Evolutionary conservation across 305 asterid genomes (phyloP), one percentile per base, ranked within the genome.

Genomic region (Fraxinus latifolia): DNA sequence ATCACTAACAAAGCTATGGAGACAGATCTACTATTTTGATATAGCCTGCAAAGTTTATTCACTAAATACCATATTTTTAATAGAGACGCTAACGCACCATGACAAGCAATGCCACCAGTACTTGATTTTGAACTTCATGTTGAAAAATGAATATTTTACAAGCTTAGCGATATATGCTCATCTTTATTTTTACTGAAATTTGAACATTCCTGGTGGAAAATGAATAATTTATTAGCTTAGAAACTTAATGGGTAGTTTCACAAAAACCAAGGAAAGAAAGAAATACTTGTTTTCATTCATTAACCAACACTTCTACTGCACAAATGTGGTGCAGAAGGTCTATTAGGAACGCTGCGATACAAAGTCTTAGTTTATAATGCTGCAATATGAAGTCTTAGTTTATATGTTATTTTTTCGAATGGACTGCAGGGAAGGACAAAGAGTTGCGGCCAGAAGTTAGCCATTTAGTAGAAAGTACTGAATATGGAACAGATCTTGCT

Each of bases 401-500:
- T 65, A 25, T 23, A 25, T 65, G 72, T 21, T 65, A 65, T 21
- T 42, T 25, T 67, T 78, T 74, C 74, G 55, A 50, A 50, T 60
- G 74, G 31, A 79, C 73, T 89, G 80, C 90, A 93, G 94, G 88
- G 78, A 79, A 86, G 82, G 85, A 76, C 79, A 86, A 77, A 60
- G 86, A 80, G 34, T 27, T 53, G 19, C 87, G 78, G 78, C 70
- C 29, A 29, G 83, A 53, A 75, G 60, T 15, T 27, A 84, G 77
- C 62, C 85, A 78, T 75, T 74, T 31, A 53, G 80, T 83, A 77
- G 85, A 88, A 84, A 85, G 79, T 85, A 77, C 81, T 19, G 84
- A 86, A 77, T 33, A 89, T 39, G 83, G 76, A 47, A 91, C 95
- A 53, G 94, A 92, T 86, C 90, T 94, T 86, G 62, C 79, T 32